Evolutionary conservation across 2,329 filamentous ascomycete species (phyloP).

Genomic region (Xylariaceae sp.): DNA sequence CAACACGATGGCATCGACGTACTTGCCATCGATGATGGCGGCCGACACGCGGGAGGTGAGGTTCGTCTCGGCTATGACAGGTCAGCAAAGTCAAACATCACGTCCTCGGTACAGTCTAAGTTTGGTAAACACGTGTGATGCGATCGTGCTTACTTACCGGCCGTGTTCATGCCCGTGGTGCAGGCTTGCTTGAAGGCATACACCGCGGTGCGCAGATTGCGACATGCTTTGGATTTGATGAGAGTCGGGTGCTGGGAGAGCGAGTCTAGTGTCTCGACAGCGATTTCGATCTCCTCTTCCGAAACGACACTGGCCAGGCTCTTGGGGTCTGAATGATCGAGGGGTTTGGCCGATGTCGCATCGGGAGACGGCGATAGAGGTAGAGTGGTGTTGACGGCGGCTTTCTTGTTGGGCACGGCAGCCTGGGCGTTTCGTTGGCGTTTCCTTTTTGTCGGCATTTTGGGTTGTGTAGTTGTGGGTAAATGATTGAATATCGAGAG

Average conservation of each 20-base stretch:
- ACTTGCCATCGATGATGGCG: constrained; percentile 62
- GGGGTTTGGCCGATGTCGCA: constrained; percentile 33
- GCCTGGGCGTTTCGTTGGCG: constrained; percentile 31
- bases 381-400: background rate
- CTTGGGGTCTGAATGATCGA: constrained; percentile 39
- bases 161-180: constrained; percentile 60
- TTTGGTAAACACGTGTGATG: too few species aligned
- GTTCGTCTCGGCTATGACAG: constrained; percentile 49
- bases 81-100: too few species aligned
- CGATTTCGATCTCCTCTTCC: constrained; percentile 62
- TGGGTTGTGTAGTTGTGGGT: constrained; percentile 33
- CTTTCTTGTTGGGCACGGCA: constrained; percentile 32
- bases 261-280: constrained; percentile 59
- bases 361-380: constrained; percentile 31
- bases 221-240: constrained; percentile 67
- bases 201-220: constrained; percentile 61
- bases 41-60: constrained; percentile 64
- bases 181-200: constrained; percentile 67
- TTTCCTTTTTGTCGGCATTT: constrained; percentile 43
- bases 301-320: constrained; percentile 53
- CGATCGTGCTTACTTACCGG: constrained; percentile 19
- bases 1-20: constrained; percentile 60
- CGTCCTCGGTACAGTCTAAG: constrained; percentile 9
- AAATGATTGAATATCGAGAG: too few species aligned
- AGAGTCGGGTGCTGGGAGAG: constrained; percentile 56